Evolutionary conservation across 2,329 filamentous ascomycete species (phyloP).

Genomic region (Pseudogymnoascus sp.): DNA sequence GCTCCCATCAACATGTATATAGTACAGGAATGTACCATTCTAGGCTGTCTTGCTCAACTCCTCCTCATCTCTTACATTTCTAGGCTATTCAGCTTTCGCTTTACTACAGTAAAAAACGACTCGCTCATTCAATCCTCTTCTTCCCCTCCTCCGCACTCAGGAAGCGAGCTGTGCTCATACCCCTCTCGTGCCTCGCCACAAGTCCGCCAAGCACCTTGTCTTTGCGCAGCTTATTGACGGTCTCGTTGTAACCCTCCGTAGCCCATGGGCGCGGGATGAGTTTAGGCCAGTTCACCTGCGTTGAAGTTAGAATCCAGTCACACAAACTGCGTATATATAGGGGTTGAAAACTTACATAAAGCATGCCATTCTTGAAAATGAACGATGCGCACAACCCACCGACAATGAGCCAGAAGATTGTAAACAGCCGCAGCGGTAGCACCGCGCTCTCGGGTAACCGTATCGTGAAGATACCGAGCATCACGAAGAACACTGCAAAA

Average conservation of each 20-base stretch:
- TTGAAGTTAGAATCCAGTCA: conserved; percentile 13
- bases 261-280: conserved; percentile 84
- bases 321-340: background rate
- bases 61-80: background rate
- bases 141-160: conserved; percentile 92
- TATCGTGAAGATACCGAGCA: conserved; percentile 67
- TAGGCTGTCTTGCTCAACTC: background rate
- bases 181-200: conserved; percentile 68
- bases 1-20: background rate
- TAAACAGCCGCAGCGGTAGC: conserved; percentile 76
- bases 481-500: conserved; percentile 73
- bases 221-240: conserved; percentile 73
- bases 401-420: conserved; percentile 68
- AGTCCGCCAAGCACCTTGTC: conserved; percentile 74
- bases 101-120: background rate
- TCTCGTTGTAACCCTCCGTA: conserved; percentile 80
- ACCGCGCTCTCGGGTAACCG: conserved; percentile 65
- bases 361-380: conserved; percentile 75
- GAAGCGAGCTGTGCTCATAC: conserved; percentile 74
- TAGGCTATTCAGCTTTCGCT: background rate
- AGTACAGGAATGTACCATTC: background rate
- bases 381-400: conserved; percentile 69
- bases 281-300: conserved; percentile 94
- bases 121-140: conserved; percentile 77
- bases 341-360: conserved; percentile 66